A percentile compares a stretch with the other conserved stretches of the same genome.
phyloP scores from a whole-genome alignment of 805 yeast species.

The Kregervanrija delftensis region DNA sequence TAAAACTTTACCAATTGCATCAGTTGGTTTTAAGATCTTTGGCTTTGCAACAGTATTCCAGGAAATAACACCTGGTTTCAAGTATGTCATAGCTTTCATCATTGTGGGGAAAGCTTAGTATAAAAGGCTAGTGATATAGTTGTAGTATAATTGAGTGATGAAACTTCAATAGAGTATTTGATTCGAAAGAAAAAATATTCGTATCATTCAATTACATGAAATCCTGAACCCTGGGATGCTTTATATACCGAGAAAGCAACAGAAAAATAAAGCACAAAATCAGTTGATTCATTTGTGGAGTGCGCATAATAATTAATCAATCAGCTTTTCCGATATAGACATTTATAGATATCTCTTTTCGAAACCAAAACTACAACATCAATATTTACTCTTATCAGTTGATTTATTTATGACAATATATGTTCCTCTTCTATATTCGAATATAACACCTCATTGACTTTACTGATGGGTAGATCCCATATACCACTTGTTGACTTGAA shows the following conservation, averaged over 20 bases:
- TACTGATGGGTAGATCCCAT: conserved; percentile 72
- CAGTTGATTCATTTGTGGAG: no score
- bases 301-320: no score
- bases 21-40: conserved; percentile 37
- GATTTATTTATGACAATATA: no score
- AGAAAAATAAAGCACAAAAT: no score
- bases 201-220: no score
- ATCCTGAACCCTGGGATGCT: no score
- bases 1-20: conserved; percentile 48
- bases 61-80: conserved; percentile 35
- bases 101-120: conserved; percentile 8
- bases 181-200: no score
- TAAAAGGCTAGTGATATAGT: background rate
- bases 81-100: conserved; percentile 43
- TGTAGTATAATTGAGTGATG: background rate
- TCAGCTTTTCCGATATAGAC: no score
- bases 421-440: conserved; percentile 9
- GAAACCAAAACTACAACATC: no score
- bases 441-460: conserved; percentile 62
- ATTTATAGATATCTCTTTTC: no score
- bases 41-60: conserved; percentile 38
- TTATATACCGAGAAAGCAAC: no score
- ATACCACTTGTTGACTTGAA: conserved; percentile 72
- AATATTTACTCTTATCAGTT: no score
- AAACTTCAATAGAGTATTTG: background rate